Evolutionary conservation across 768 basidiomycete species (phyloP).

Genomic region (Mycena latifolia): DNA sequence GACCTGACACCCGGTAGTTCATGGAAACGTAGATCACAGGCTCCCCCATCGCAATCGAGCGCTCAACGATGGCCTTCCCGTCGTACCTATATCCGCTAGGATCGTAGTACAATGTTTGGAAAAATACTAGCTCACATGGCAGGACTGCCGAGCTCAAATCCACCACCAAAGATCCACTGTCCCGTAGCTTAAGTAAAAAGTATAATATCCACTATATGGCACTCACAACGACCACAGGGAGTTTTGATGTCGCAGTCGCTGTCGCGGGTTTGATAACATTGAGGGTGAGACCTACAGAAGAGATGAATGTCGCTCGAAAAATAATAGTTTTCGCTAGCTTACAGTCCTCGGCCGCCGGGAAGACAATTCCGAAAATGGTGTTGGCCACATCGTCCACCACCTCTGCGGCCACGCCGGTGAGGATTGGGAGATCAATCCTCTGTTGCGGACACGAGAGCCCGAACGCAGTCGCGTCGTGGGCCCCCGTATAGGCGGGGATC

Average conservation of each 20-base stretch:
- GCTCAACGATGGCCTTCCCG: slow-evolving; percentile 56
- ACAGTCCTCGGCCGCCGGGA: slow-evolving; percentile 62
- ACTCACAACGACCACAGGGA: slow-evolving; percentile 65
- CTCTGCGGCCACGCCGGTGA: slow-evolving; percentile 50
- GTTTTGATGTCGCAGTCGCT: slow-evolving; percentile 53
- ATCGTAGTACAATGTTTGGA: neutral
- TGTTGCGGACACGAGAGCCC: slow-evolving; percentile 65
- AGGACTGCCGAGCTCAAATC: slow-evolving; percentile 57
- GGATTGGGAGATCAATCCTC: slow-evolving; percentile 47
- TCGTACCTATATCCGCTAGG: slow-evolving; percentile 55
- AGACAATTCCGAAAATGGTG: slow-evolving; percentile 43
- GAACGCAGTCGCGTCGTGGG: slow-evolving; percentile 51
- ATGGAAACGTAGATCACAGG: slow-evolving; percentile 67
- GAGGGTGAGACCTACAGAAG: slow-evolving; percentile 58
- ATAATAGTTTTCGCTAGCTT: slow-evolving; percentile 26
- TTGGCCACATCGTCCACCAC: slow-evolving; percentile 49
- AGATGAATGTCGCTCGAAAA: neutral
- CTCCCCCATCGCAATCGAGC: slow-evolving; percentile 55
- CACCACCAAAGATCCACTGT: slow-evolving; percentile 68
- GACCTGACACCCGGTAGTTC: slow-evolving; percentile 61
- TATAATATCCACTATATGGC: neutral
- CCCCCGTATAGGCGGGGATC: slow-evolving; percentile 49
- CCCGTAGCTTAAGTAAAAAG: too few relatives aligned
- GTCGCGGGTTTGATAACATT: slow-evolving; percentile 62
- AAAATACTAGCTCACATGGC: slow-evolving; percentile 41